These are phyloP conservation scores for Sporothrix phasma DNA, from an alignment of 2,329 filamentous ascomycete genomes.

Conservation along the genomic window DNA sequence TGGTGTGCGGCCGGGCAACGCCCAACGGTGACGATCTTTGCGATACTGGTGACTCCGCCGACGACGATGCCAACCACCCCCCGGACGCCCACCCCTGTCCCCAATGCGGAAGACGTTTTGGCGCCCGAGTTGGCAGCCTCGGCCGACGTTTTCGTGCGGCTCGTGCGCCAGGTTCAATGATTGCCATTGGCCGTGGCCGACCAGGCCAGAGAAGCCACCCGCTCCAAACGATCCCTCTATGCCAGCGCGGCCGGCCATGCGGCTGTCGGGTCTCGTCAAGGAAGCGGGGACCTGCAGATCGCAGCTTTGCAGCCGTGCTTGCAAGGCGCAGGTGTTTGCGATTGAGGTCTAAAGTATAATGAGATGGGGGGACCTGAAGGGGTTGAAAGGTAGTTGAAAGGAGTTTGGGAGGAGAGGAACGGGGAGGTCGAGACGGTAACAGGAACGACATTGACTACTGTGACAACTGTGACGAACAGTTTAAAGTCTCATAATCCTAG, in stretches of 20 bases:
- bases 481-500: too few relatives aligned
- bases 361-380: background rate
- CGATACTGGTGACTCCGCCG: background rate
- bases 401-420: background rate
- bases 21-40: background rate
- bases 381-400: too few relatives aligned
- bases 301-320: background rate
- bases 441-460: too few relatives aligned
- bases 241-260: background rate
- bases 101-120: slow-evolving; percentile 8
- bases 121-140: slow-evolving; percentile 5
- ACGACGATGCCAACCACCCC: background rate
- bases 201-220: background rate
- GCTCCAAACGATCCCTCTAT: background rate
- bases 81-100: background rate
- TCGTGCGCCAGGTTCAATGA: background rate
- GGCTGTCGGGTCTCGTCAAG: background rate
- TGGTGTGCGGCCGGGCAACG: background rate
- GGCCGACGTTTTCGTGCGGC: slow-evolving; percentile 14
- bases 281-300: background rate
- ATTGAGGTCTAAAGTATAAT: slow-evolving; percentile 1
- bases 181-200: background rate
- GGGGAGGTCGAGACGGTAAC: too few relatives aligned
- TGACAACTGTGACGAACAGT: too few relatives aligned
- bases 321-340: slow-evolving; percentile 10